Evolutionary conservation across 352 stramenopile genomes (phyloP).

Genomic region (Pythium inflatum): DNA sequence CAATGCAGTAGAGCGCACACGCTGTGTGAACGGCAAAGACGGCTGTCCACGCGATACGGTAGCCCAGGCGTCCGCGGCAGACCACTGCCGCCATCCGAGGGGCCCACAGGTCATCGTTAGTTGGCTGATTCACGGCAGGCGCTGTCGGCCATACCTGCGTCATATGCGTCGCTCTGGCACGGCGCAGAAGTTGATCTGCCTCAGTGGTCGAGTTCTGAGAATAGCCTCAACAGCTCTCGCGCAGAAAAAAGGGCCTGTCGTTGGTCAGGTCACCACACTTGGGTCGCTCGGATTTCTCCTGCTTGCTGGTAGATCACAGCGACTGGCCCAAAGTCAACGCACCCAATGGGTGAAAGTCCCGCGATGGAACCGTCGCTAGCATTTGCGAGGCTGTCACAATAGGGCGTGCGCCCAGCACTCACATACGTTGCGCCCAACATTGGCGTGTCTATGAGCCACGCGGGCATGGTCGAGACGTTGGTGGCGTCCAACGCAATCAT

Average conservation of each 20-base stretch:
- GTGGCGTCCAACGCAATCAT: neutral
- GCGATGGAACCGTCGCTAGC: neutral
- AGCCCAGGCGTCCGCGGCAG: neutral
- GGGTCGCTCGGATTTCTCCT: neutral
- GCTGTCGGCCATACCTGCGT: no score
- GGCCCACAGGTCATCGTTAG: no score
- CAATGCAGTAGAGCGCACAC: constrained; percentile 20
- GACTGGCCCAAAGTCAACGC: neutral
- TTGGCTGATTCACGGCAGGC: no score
- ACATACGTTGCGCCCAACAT: neutral
- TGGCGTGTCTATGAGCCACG: neutral
- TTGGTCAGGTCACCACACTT: constrained; percentile 10
- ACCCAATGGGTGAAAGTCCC: no score
- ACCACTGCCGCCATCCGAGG: no score
- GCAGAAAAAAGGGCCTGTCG: no score
- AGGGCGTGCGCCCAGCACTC: neutral
- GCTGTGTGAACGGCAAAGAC: constrained; percentile 5
- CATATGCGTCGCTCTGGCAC: no score
- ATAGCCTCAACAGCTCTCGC: no score
- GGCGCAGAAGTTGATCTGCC: no score
- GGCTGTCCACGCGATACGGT: neutral
- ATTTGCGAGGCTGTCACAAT: neutral
- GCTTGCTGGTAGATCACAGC: neutral
- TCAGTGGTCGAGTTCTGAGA: no score
- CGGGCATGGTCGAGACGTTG: neutral